A percentile compares a stretch with the other conserved stretches of the same genome.
phyloP scores from a whole-genome alignment of 805 yeast species.

The Tetrapisispora arboricola region DNA sequence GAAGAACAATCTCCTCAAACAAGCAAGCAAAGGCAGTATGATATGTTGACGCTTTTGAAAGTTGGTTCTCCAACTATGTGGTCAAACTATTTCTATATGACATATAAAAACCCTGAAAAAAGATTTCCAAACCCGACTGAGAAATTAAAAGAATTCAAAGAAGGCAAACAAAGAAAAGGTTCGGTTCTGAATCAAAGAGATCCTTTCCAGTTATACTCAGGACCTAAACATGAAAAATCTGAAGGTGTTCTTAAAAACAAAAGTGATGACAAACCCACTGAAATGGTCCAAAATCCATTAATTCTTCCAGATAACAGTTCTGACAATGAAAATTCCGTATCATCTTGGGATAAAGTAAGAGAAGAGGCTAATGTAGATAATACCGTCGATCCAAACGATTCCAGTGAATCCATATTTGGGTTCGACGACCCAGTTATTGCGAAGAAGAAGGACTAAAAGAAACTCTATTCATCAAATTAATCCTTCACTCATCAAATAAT shows the following conservation, averaged over 20 bases:
- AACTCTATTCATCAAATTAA: no score
- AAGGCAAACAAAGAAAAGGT: constrained; percentile 5
- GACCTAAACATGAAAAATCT: constrained; percentile 9
- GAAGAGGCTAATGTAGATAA: constrained; percentile 3
- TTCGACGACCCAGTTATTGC: constrained; percentile 1
- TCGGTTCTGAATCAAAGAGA: constrained; percentile 29
- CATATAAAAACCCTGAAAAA: constrained; percentile 41
- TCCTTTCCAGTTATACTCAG: constrained; percentile 29
- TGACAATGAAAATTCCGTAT: constrained; percentile 4
- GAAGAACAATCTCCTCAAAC: constrained; percentile 4
- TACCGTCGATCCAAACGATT: not conserved
- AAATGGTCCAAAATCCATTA: not conserved
- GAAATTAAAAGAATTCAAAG: constrained; percentile 24
- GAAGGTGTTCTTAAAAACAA: constrained; percentile 10
- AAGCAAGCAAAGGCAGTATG: constrained; percentile 21
- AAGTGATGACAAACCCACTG: not conserved
- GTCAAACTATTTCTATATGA: constrained; percentile 43
- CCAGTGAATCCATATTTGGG: constrained; percentile 1
- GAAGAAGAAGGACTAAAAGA: no score
- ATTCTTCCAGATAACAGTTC: not conserved
- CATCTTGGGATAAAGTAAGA: constrained; percentile 29
- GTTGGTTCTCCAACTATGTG: constrained; percentile 33
- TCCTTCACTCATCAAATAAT: no score
- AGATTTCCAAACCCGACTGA: constrained; percentile 47
- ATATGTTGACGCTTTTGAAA: constrained; percentile 27